phyloP scores from a whole-genome alignment of 1,139 yeast genomes.

The Suhomyces yuchorum region DNA sequence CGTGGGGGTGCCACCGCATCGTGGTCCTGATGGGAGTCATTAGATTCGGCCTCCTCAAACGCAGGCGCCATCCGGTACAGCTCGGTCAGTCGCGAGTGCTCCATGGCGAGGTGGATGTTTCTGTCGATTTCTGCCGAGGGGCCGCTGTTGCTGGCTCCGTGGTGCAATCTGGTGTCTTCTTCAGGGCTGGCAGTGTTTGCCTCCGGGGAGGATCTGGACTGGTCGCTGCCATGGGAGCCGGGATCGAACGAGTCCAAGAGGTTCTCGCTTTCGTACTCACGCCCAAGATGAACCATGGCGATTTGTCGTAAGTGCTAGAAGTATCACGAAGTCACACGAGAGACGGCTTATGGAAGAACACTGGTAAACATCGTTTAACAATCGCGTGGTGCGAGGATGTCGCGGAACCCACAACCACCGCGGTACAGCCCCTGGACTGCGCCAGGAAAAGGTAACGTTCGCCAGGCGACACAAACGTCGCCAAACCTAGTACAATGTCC shows the following conservation, averaged over 20 bases:
- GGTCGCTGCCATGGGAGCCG: slow-evolving; percentile 5
- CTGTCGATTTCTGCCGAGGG: slow-evolving; percentile 6
- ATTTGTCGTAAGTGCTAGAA: not conserved
- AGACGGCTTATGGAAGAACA: not conserved
- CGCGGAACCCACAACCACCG: not conserved
- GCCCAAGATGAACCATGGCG: not conserved
- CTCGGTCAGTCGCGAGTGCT: not conserved
- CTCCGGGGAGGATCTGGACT: not conserved
- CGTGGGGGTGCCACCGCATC: too few species aligned
- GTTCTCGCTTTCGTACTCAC: slow-evolving; percentile 4
- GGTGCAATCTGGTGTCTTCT: slow-evolving; percentile 6
- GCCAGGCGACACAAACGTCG: too few species aligned
- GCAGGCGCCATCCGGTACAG: slow-evolving; percentile 3
- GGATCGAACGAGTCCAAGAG: slow-evolving; percentile 13
- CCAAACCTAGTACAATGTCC: too few species aligned
- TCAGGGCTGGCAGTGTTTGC: not conserved
- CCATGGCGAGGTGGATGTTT: slow-evolving; percentile 6
- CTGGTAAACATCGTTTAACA: slow-evolving; percentile 2
- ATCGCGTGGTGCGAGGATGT: slow-evolving; percentile 3
- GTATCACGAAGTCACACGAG: not conserved
- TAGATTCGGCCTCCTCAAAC: not conserved
- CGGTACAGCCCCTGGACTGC: not conserved
- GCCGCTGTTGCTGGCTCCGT: not conserved
- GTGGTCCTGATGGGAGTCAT: slow-evolving; percentile 8
- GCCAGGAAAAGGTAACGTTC: not conserved